These are phyloP conservation scores for Paramecium tetraurelia DNA, from an alignment of 73 alveolate species.

Conservation along the genomic window DNA sequence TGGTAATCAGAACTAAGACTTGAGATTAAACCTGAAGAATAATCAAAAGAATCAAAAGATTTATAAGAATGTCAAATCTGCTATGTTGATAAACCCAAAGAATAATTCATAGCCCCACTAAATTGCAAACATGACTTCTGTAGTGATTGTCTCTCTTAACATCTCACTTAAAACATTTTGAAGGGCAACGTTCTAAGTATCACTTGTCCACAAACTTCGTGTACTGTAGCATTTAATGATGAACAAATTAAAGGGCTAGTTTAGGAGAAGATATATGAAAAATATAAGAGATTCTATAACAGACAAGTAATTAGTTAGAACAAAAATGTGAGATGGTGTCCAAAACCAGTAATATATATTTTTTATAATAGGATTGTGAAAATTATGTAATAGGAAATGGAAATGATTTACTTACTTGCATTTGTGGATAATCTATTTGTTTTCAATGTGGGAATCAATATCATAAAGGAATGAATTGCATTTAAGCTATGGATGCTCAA, in stretches of 20 bases:
- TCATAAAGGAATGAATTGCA: not conserved
- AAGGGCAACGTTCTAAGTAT: not conserved
- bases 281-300: not conserved
- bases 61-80: not conserved
- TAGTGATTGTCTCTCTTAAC: not conserved
- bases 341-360: not conserved
- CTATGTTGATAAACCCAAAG: not conserved
- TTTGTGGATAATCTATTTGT: not conserved
- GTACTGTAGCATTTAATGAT: not conserved
- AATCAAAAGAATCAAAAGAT: not conserved
- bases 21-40: not conserved
- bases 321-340: conserved; percentile 20
- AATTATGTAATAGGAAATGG: not conserved
- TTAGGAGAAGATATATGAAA: not conserved
- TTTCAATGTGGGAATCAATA: not conserved
- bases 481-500: not conserved
- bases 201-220: not conserved
- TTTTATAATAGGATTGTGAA: not conserved
- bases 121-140: not conserved
- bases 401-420: not conserved
- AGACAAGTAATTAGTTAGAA: not conserved
- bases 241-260: not conserved
- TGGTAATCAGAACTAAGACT: not conserved
- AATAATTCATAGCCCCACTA: not conserved
- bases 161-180: not conserved